phyloP scores from a whole-genome alignment of 2,329 filamentous ascomycete genomes.

The Penicillium sp. region DNA sequence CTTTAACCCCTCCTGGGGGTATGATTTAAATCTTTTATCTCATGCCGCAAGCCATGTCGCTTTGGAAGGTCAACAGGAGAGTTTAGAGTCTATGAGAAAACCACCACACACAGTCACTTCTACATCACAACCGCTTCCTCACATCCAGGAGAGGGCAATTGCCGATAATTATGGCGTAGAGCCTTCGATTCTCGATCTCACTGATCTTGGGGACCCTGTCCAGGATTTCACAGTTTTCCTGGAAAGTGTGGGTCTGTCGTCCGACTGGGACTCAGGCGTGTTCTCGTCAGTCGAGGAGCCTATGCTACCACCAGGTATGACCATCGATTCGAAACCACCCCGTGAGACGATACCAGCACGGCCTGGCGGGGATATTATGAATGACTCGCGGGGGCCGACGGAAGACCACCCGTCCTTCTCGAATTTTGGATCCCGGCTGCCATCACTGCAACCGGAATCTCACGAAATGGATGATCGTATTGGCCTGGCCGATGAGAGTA shows the following conservation, averaged over 20 bases:
- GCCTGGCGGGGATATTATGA: constrained; percentile 41
- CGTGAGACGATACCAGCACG: constrained; percentile 33
- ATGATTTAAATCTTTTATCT: constrained; percentile 49
- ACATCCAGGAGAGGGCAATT: constrained; percentile 37
- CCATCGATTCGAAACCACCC: constrained; percentile 37
- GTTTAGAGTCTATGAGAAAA: constrained; percentile 39
- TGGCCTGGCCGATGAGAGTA: constrained; percentile 43
- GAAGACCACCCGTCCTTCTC: constrained; percentile 48
- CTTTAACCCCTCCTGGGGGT: constrained; percentile 52
- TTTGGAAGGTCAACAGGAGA: constrained; percentile 46
- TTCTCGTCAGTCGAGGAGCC: constrained; percentile 45
- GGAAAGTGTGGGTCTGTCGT: constrained; percentile 50
- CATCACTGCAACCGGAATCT: constrained; percentile 48
- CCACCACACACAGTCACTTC: constrained; percentile 32
- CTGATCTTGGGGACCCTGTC: constrained; percentile 48
- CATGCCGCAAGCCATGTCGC: constrained; percentile 51
- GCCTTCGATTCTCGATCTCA: constrained; percentile 46
- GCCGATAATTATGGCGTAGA: constrained; percentile 45
- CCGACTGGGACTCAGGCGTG: constrained; percentile 50
- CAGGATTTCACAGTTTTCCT: constrained; percentile 51
- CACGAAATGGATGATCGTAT: constrained; percentile 46
- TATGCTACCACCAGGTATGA: constrained; percentile 36
- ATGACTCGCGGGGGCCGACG: constrained; percentile 36
- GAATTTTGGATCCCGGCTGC: constrained; percentile 49
- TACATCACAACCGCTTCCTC: constrained; percentile 35